Evolutionary conservation across 2,329 filamentous ascomycete species (phyloP).

Genomic region (Tolypocladium pustulatum): DNA sequence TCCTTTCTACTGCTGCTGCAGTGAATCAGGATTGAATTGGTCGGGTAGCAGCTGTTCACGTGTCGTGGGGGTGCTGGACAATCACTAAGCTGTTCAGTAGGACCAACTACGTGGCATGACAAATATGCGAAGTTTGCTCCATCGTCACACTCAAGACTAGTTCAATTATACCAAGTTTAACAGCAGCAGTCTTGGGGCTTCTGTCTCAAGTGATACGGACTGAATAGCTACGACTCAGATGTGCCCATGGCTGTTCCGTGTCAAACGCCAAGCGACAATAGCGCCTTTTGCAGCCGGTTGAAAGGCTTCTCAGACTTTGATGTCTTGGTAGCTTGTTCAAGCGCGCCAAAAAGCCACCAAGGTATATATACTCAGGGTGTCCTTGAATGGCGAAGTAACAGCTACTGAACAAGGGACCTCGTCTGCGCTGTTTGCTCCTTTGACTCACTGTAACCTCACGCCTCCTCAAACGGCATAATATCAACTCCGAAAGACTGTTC

Average conservation of each 20-base stretch:
- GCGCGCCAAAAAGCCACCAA: background rate
- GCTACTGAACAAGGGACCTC: background rate
- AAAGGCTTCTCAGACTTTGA: background rate
- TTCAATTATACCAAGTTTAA: background rate
- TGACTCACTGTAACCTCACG: background rate
- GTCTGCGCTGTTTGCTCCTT: background rate
- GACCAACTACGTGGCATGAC: background rate
- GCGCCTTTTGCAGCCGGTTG: background rate
- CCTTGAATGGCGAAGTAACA: background rate
- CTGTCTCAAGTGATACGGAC: background rate
- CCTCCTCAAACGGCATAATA: background rate
- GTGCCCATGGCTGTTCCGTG: background rate
- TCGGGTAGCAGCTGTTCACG: background rate
- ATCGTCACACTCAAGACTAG: background rate
- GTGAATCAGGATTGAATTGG: background rate
- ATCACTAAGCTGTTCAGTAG: background rate
- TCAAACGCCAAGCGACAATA: background rate
- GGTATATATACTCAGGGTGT: background rate
- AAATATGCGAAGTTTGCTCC: background rate
- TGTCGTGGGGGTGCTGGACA: background rate
- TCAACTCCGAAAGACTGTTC: background rate
- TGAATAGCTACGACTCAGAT: background rate
- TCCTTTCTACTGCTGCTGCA: background rate
- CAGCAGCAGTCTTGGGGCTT: background rate
- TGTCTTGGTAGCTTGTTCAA: background rate